phyloP scores from a whole-genome alignment of 495 filamentous ascomycete species.

The Amniculicola lignicola region DNA sequence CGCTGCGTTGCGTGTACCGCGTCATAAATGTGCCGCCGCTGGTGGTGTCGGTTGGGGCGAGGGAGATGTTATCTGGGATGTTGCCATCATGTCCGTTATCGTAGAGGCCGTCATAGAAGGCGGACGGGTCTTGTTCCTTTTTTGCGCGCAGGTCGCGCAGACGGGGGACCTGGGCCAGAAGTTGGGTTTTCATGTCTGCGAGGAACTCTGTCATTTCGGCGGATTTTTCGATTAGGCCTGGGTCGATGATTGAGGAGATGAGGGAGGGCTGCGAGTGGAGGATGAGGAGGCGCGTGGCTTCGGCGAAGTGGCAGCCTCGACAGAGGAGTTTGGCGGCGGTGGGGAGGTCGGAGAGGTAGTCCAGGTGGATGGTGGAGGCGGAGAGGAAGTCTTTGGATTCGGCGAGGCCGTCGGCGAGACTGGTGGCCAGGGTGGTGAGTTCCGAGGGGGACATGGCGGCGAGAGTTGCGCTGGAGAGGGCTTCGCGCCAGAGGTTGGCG shows the following conservation, averaged over 20 bases:
- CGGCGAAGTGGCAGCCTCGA: conserved; percentile 77
- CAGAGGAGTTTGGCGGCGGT: conserved; percentile 69
- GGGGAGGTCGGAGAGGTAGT: conserved; percentile 70
- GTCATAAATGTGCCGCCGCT: conserved; percentile 82
- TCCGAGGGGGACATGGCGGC: conserved; percentile 57
- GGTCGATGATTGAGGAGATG: conserved; percentile 63
- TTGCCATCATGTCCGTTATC: conserved; percentile 50
- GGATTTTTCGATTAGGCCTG: conserved; percentile 71
- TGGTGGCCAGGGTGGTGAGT: conserved; percentile 59
- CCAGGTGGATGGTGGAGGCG: conserved; percentile 74
- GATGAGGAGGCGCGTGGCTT: conserved; percentile 70
- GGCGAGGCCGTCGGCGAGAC: conserved; percentile 66
- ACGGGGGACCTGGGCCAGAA: conserved; percentile 78
- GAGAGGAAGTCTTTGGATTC: conserved; percentile 78
- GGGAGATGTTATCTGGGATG: conserved; percentile 84
- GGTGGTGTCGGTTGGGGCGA: conserved; percentile 81
- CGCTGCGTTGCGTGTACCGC: conserved; percentile 76
- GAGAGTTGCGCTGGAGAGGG: conserved; percentile 70
- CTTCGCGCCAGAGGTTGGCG: conserved; percentile 87
- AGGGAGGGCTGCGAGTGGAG: conserved; percentile 48
- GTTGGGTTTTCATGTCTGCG: conserved; percentile 83
- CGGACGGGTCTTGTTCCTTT: conserved; percentile 72
- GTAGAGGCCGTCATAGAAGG: conserved; percentile 51
- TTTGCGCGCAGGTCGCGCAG: conserved; percentile 75
- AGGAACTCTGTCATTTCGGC: conserved; percentile 80